Evolutionary conservation across 2,329 filamentous ascomycete species (phyloP), one percentile per base, ranked within the genome.

Genomic region (Aspergillus sp.): DNA sequence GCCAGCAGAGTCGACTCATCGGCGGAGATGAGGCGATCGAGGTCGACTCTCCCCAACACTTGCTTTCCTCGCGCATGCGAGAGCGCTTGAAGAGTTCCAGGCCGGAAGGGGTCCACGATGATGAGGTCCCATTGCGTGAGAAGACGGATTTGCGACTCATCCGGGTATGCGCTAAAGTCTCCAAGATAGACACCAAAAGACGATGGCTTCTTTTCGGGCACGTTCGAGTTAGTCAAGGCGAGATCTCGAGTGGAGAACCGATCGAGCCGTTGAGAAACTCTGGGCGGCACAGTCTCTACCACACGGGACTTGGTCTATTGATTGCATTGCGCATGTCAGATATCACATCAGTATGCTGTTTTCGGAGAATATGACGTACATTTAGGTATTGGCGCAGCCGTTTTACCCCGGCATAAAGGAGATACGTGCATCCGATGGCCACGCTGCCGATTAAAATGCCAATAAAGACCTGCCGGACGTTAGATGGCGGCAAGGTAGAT

Each of bases 131-230:
- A 77, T 59, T 69, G 63, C 35, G 63, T 50, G n/a, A 78, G 60
- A 6, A 78, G 45, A n/a, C 54, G 59, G 17, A 60, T 50, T 53
- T 77, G 65, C 17, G 61, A 52, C 14, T 51, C 47, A 3, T 67
- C 71, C 5, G 65, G 64, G 4, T 70, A 68, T 26, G 50, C 56
- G 16, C 59, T 54, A 45, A 77, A 74, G 22, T 56, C 53, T 13
- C 76, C 76, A 6, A 78, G 64, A 55, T 74, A 78, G 9, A 76
- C 69, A 4, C 74, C 74, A 58, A 74, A 75, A 3, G 71, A 72
- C 14, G 60, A 58, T 1, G 70, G 66, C 50, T 70, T 71, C 16
- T 54, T 49, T 14, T 50, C 40, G 2, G n/a, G 16, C 40, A 22
- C 54, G 22, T 50, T 55, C 10, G 51, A 45, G 7, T 54, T 50